These are phyloP conservation scores for Aphanomyces stellatus DNA, from an alignment of 352 stramenopile species.

Conservation along the genomic window DNA sequence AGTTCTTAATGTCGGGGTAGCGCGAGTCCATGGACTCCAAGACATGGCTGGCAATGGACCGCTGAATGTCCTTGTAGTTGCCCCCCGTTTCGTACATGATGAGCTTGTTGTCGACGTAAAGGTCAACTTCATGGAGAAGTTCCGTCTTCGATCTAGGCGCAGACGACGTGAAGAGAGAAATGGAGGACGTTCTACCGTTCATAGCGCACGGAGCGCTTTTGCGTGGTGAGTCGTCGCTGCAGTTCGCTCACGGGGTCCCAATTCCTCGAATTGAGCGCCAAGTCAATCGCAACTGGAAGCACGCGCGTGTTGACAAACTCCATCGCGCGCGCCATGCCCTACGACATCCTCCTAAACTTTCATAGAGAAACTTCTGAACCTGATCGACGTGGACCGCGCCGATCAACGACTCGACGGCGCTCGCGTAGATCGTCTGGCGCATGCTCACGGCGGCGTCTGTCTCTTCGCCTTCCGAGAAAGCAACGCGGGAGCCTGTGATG, in stretches of 20 bases:
- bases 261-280: neutral
- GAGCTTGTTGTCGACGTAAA: conserved; percentile 7
- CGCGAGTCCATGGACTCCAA: neutral
- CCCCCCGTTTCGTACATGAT: conserved; percentile 3
- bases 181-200: neutral
- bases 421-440: conserved; percentile 60
- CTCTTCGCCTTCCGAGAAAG: conserved; percentile 29
- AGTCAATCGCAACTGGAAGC: conserved; percentile 13
- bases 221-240: neutral
- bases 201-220: conserved; percentile 5
- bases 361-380: neutral
- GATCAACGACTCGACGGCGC: conserved; percentile 45
- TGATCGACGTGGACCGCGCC: conserved; percentile 13
- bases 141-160: neutral
- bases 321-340: conserved; percentile 18
- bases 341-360: neutral
- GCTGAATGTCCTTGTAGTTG: conserved; percentile 10
- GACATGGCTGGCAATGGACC: neutral
- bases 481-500: conserved; percentile 42
- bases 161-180: neutral
- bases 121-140: neutral
- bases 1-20: neutral
- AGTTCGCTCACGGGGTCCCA: conserved; percentile 19
- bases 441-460: conserved; percentile 47
- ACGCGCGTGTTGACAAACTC: conserved; percentile 21